These are phyloP conservation scores for Pseudomonodictys pantanalensis DNA, from an alignment of 495 filamentous ascomycete species.

Conservation along the genomic window DNA sequence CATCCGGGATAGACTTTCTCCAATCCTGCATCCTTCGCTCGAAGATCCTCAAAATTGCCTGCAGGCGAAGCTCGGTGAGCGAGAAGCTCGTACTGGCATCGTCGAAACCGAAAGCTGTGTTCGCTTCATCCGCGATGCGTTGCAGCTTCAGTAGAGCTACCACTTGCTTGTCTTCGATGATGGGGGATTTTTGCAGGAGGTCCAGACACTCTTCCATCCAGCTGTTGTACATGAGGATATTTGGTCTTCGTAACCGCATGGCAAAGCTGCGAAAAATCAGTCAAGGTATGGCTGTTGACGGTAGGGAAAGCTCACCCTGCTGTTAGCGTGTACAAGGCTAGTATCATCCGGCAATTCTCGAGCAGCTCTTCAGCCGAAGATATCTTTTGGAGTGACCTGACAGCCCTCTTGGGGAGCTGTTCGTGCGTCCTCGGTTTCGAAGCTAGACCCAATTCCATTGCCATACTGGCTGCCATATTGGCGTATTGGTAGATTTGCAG, in stretches of 20 bases:
- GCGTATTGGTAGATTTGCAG: constrained; percentile 55
- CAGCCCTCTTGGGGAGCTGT: constrained; percentile 25
- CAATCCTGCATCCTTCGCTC: constrained; percentile 51
- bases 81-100: constrained; percentile 48
- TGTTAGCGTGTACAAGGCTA: constrained; percentile 50
- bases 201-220: constrained; percentile 52
- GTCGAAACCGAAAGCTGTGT: constrained; percentile 51
- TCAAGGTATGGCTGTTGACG: not conserved
- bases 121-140: constrained; percentile 51
- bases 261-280: constrained; percentile 43
- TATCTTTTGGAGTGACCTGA: constrained; percentile 12
- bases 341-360: constrained; percentile 42
- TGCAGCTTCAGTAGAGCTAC: constrained; percentile 49
- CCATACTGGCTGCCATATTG: constrained; percentile 56
- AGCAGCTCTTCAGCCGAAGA: constrained; percentile 28
- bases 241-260: constrained; percentile 53
- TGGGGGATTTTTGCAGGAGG: constrained; percentile 46
- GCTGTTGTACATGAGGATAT: constrained; percentile 51
- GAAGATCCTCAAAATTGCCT: constrained; percentile 51
- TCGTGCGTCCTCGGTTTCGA: constrained; percentile 38
- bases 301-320: constrained; percentile 33
- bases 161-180: constrained; percentile 45
- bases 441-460: constrained; percentile 53
- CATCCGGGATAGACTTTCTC: constrained; percentile 44
- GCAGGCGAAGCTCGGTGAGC: constrained; percentile 49